Conservation (phyloP, 2,329 filamentous ascomycete species). For the Penicillium sp. region DNA sequence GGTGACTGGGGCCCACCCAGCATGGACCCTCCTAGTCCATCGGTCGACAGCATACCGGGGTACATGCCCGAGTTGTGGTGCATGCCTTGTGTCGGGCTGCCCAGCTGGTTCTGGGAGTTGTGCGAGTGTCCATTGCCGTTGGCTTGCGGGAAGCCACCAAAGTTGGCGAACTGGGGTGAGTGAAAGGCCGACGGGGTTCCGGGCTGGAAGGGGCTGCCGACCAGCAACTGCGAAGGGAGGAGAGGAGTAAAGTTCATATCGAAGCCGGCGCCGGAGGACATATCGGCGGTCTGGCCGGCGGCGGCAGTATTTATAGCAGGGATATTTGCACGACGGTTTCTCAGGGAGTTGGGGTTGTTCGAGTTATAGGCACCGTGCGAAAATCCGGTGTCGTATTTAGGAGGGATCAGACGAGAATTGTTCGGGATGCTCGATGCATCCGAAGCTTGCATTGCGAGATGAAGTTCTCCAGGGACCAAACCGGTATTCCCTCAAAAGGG, state of each 20-base stretch:
- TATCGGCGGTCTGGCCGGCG: slow-evolving; percentile 61
- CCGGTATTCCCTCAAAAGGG: background rate
- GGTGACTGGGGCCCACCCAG: slow-evolving; percentile 81
- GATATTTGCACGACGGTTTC: slow-evolving; percentile 81
- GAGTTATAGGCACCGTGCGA: slow-evolving; percentile 90
- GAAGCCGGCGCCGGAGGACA: slow-evolving; percentile 82
- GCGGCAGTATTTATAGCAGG: slow-evolving; percentile 87
- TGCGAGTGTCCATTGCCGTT: slow-evolving; percentile 51
- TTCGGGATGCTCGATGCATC: slow-evolving; percentile 63
- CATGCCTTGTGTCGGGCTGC: slow-evolving; percentile 72
- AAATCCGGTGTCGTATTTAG: slow-evolving; percentile 75
- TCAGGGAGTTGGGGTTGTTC: slow-evolving; percentile 62
- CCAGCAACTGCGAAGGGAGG: slow-evolving; percentile 87
- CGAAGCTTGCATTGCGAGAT: slow-evolving; percentile 82
- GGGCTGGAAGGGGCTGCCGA: slow-evolving; percentile 95
- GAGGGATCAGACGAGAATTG: slow-evolving; percentile 62
- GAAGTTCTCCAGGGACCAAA: slow-evolving; percentile 6
- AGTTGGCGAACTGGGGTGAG: slow-evolving; percentile 86
- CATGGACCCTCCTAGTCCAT: slow-evolving; percentile 75
- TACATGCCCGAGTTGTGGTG: slow-evolving; percentile 71
- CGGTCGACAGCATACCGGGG: slow-evolving; percentile 81
- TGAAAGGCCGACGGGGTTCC: slow-evolving; percentile 87
- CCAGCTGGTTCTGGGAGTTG: slow-evolving; percentile 59
- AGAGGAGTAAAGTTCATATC: slow-evolving; percentile 99
- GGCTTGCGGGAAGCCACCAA: slow-evolving; percentile 71